Percentiles rank a stretch among this genome's conserved stretches.
Evolutionary conservation across 2,329 filamentous ascomycete genomes (phyloP).

Genomic region (Aspergillus tubingensis): DNA sequence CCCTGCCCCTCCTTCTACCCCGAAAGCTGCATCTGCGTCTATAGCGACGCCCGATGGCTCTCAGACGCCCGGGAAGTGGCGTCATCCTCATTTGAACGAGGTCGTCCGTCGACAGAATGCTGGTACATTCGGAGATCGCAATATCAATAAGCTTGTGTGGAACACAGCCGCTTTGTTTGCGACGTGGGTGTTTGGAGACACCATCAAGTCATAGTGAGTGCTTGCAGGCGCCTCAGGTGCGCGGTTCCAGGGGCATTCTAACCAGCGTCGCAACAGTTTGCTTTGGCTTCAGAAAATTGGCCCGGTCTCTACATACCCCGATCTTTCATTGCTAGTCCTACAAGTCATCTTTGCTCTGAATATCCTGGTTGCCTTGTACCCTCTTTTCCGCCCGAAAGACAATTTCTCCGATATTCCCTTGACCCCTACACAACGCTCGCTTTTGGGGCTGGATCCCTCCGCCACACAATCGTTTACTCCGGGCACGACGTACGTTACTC

Average conservation of each 20-base stretch:
- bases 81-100: conserved; percentile 84
- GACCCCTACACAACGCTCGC: conserved; percentile 80
- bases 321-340: conserved; percentile 55
- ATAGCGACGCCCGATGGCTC: conserved; percentile 33
- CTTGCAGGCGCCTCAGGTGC: neutral
- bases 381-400: conserved; percentile 72
- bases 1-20: conserved; percentile 45
- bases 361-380: conserved; percentile 68
- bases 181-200: conserved; percentile 49
- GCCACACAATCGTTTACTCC: conserved; percentile 65
- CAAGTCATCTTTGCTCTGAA: conserved; percentile 69
- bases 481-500: conserved; percentile 74
- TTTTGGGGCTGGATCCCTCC: conserved; percentile 76
- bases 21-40: conserved; percentile 33
- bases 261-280: conserved; percentile 30
- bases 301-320: conserved; percentile 42
- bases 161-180: conserved; percentile 62
- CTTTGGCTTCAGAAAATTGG: conserved; percentile 39
- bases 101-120: conserved; percentile 79
- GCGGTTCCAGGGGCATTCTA: conserved; percentile 10
- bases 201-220: conserved; percentile 42
- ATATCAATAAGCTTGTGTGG: conserved; percentile 68
- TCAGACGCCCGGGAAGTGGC: conserved; percentile 73
- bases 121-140: conserved; percentile 75
- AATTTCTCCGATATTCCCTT: conserved; percentile 85